phyloP scores from a whole-genome alignment of 2,329 filamentous ascomycete genomes.

The Colletotrichum sp. region DNA sequence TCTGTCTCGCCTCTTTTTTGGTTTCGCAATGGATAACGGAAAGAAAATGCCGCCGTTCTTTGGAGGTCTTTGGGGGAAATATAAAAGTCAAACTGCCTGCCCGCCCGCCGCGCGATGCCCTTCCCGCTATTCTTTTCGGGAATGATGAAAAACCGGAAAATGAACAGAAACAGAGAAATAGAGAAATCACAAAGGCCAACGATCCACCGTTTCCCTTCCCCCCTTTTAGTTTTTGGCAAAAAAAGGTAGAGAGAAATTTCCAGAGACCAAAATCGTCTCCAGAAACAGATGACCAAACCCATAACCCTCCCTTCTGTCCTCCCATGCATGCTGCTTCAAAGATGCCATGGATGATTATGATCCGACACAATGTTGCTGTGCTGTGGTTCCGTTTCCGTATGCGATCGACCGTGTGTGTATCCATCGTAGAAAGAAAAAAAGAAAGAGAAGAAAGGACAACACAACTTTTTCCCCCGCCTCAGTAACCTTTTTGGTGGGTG shows the following conservation, averaged over 20 bases:
- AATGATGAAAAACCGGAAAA: conserved; percentile 1
- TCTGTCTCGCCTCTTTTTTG: background rate
- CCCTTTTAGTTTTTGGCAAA: background rate
- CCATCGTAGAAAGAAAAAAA: background rate
- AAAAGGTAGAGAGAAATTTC: background rate
- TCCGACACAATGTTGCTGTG: conserved; percentile 8
- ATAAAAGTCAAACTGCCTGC: background rate
- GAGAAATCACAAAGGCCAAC: conserved; percentile 9
- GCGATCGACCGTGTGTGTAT: conserved; percentile 4
- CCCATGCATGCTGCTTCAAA: background rate
- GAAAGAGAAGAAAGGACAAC: background rate
- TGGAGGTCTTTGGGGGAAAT: background rate
- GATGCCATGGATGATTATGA: conserved; percentile 13
- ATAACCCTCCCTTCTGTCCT: background rate
- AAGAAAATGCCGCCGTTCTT: conserved; percentile 1
- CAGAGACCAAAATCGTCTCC: background rate
- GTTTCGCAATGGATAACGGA: background rate
- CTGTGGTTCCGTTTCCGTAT: conserved; percentile 6
- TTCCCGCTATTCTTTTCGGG: conserved; percentile 11
- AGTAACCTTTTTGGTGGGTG: conserved; percentile 9
- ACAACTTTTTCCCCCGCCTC: conserved; percentile 1
- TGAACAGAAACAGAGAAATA: background rate
- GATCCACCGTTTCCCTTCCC: background rate
- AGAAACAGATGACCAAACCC: conserved; percentile 1
- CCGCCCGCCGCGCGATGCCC: conserved; percentile 15